Evolutionary conservation across 164 flowering plant species (phyloP).

Genomic region (Vitis cinerea): DNA sequence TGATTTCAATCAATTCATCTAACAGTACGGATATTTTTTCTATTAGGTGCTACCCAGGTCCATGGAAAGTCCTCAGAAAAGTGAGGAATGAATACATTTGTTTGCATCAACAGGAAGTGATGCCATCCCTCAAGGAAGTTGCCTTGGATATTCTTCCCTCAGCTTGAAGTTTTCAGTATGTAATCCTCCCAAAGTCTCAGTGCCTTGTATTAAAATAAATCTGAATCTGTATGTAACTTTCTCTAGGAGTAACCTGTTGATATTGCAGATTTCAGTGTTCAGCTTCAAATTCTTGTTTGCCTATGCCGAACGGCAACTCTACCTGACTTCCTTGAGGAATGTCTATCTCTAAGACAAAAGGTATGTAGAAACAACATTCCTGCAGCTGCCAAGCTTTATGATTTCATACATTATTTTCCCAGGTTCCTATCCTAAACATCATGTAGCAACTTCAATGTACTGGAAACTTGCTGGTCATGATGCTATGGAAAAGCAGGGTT

Average conservation of each 20-base stretch:
- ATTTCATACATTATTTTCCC: too few species aligned
- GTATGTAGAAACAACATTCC: too few species aligned
- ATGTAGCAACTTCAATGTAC: too few species aligned
- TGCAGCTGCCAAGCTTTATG: too few species aligned
- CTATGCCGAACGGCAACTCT: too few species aligned
- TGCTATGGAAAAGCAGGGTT: too few species aligned
- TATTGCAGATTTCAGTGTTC: too few species aligned
- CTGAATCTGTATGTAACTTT: not conserved
- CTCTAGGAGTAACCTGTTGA: not conserved
- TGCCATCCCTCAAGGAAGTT: conserved; percentile 95
- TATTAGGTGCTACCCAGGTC: conserved; percentile 82
- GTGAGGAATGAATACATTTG: conserved; percentile 46
- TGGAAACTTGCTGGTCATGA: too few species aligned
- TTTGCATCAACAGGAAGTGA: conserved; percentile 70
- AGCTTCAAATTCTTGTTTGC: too few species aligned
- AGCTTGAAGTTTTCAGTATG: conserved; percentile 28
- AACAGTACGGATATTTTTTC: not conserved
- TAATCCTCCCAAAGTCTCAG: not conserved
- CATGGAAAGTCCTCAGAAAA: conserved; percentile 82
- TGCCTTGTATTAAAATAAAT: not conserved
- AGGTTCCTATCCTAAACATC: too few species aligned
- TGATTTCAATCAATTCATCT: not conserved
- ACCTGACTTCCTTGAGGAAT: too few species aligned
- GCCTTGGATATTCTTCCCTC: conserved; percentile 82
- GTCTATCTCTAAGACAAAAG: too few species aligned